Conservation (phyloP, 345 rosid genomes). For the Sisymbrium irio region DNA sequence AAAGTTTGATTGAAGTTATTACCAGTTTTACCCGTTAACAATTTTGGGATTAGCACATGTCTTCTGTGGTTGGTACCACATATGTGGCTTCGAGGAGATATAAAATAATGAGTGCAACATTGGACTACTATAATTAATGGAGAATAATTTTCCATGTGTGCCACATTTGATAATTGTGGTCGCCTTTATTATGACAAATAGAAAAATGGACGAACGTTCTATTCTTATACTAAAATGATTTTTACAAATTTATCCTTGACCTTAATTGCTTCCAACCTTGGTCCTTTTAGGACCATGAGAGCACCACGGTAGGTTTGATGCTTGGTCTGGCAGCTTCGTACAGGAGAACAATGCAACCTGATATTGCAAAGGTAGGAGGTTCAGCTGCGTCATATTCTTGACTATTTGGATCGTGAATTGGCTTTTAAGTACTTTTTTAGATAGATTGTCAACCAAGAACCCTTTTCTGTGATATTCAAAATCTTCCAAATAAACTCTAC, state of each 20-base stretch:
- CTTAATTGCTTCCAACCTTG: slow-evolving; percentile 11
- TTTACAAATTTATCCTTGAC: neutral
- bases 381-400: slow-evolving; percentile 16
- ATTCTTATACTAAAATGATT: neutral
- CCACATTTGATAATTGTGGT: slow-evolving; percentile 2
- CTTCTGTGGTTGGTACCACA: neutral
- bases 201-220: slow-evolving; percentile 2
- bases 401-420: slow-evolving; percentile 21
- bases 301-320: slow-evolving; percentile 89
- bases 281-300: slow-evolving; percentile 76
- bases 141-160: slow-evolving; percentile 14
- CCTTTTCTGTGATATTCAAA: neutral
- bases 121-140: slow-evolving; percentile 7
- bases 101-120: slow-evolving; percentile 4
- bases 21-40: slow-evolving; percentile 1
- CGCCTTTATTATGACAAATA: neutral
- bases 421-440: neutral
- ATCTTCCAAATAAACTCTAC: slow-evolving; percentile 1
- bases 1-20: neutral
- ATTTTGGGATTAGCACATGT: neutral
- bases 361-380: slow-evolving; percentile 69
- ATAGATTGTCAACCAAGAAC: slow-evolving; percentile 12
- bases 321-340: slow-evolving; percentile 97
- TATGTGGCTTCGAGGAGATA: slow-evolving; percentile 7
- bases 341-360: slow-evolving; percentile 92